These are phyloP conservation scores for Coemansia sp. DNA, from an alignment of 192 early-diverging fungal genomes.

Conservation along the genomic window DNA sequence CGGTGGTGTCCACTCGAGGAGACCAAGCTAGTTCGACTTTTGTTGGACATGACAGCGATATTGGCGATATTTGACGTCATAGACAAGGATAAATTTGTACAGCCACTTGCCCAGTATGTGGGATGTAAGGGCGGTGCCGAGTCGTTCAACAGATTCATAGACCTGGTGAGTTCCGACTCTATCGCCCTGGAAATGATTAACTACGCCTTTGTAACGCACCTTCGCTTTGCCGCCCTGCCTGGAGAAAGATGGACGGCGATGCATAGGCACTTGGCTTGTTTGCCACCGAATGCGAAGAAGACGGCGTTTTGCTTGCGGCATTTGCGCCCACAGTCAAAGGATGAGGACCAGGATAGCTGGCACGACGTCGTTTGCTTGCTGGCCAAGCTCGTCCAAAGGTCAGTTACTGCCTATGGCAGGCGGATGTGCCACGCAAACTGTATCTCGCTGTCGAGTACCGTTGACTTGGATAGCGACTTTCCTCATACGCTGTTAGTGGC, in stretches of 20 bases:
- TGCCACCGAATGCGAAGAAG: constrained; percentile 21
- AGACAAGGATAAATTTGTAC: constrained; percentile 15
- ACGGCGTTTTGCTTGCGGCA: constrained; percentile 26
- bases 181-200: constrained; percentile 28
- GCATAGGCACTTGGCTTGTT: neutral
- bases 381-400: constrained; percentile 27
- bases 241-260: neutral
- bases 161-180: constrained; percentile 17
- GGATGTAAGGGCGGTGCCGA: neutral
- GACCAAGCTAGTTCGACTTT: neutral
- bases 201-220: constrained; percentile 26
- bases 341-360: constrained; percentile 5
- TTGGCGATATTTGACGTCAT: constrained; percentile 9
- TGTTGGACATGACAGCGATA: constrained; percentile 28
- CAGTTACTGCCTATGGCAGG: constrained; percentile 18
- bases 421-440: constrained; percentile 29
- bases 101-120: constrained; percentile 17
- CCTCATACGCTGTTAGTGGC: constrained; percentile 4
- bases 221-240: neutral
- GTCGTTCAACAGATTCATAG: constrained; percentile 4
- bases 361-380: constrained; percentile 15
- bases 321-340: constrained; percentile 8
- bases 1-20: constrained; percentile 15
- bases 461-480: neutral
- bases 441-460: neutral